These are phyloP conservation scores for Helotiales sp. DNA, from an alignment of 2,329 filamentous ascomycete genomes.

Conservation along the genomic window DNA sequence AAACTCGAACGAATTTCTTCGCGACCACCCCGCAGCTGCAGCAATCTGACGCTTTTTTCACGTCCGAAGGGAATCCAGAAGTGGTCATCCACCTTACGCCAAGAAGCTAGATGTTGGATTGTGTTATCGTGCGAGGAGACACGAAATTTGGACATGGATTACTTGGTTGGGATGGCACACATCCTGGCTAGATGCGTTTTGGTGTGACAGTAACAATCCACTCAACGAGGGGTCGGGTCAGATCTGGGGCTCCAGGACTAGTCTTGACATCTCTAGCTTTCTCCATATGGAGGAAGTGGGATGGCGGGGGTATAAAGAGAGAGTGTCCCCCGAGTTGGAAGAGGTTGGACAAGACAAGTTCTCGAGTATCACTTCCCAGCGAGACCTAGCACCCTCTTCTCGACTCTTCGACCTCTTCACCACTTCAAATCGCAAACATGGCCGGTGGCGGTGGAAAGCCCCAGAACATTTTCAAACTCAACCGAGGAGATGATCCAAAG, in stretches of 20 bases:
- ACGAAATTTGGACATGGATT: background rate
- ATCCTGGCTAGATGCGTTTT: background rate
- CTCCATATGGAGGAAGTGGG: background rate
- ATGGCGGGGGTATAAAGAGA: constrained; percentile 4
- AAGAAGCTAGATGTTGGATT: background rate
- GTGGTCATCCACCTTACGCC: constrained; percentile 3
- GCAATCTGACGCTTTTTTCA: background rate
- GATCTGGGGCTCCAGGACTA: background rate
- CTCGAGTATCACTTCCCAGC: background rate
- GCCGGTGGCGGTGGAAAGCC: constrained; percentile 59
- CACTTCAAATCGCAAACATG: constrained; percentile 43
- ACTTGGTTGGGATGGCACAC: background rate
- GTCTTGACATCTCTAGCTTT: background rate
- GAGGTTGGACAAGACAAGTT: constrained; percentile 3
- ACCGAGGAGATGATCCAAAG: constrained; percentile 67
- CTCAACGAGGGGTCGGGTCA: background rate
- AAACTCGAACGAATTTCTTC: background rate
- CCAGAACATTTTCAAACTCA: constrained; percentile 67
- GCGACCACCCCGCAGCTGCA: background rate
- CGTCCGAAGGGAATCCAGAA: background rate
- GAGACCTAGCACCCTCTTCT: background rate
- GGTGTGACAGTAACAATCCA: background rate
- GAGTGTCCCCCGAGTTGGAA: background rate
- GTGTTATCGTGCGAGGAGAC: background rate
- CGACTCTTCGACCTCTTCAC: background rate